Conservation (phyloP, 2,329 filamentous ascomycete genomes). For the Trichoderma sp. region DNA sequence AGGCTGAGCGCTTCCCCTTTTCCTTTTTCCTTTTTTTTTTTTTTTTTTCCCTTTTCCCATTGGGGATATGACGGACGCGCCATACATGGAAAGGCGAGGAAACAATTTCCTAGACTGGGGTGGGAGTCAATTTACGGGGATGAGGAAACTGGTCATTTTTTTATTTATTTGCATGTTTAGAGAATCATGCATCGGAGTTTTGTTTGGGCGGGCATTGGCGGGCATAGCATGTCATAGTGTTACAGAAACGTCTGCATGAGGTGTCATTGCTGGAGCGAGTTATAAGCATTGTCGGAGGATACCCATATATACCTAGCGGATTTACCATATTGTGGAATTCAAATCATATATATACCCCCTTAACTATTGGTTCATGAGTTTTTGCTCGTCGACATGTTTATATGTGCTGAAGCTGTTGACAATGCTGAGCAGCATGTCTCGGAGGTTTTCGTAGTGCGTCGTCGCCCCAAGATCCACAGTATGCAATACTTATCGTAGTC, state of each 20-base stretch:
- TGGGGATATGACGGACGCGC: background rate
- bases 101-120: constrained; percentile 1
- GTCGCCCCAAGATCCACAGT: background rate
- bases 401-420: background rate
- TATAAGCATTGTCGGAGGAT: constrained; percentile 31
- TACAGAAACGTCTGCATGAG: constrained; percentile 21
- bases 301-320: constrained; percentile 30
- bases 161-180: constrained; percentile 5
- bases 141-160: background rate
- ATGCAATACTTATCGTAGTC: too few species aligned
- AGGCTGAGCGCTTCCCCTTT: constrained; percentile 14
- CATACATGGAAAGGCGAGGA: background rate
- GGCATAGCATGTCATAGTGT: constrained; percentile 22
- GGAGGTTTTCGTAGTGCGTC: background rate
- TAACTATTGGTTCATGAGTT: background rate
- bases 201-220: constrained; percentile 17
- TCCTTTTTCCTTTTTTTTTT: background rate
- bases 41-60: background rate
- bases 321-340: constrained; percentile 14
- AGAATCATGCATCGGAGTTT: constrained; percentile 18
- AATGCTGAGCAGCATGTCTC: background rate
- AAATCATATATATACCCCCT: constrained; percentile 8
- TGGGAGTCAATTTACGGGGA: constrained; percentile 11
- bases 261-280: constrained; percentile 27
- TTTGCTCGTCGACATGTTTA: background rate